phyloP scores from a whole-genome alignment of 164 flowering plant genomes.

The Buxus sempervirens region DNA sequence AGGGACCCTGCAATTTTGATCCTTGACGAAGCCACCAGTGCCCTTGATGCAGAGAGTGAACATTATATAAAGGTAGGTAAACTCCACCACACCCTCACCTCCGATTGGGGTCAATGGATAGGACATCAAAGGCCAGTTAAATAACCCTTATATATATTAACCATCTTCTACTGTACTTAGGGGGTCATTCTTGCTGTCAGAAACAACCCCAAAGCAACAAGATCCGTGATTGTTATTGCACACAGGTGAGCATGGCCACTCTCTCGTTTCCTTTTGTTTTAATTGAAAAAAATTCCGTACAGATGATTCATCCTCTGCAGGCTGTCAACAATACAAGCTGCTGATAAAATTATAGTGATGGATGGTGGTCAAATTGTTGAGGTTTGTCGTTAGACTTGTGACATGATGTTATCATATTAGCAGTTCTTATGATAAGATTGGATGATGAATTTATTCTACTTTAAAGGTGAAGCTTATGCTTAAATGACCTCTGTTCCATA shows the following conservation, averaged over 20 bases:
- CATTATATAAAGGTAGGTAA: constrained; percentile 69
- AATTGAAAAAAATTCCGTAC: not conserved
- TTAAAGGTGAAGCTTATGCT: no score
- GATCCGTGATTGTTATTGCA: constrained; percentile 83
- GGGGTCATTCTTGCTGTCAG: constrained; percentile 71
- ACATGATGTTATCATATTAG: not conserved
- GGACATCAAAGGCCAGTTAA: not conserved
- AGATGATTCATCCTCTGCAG: constrained; percentile 31
- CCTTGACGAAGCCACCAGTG: constrained; percentile 98
- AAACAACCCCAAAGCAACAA: constrained; percentile 45
- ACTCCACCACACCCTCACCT: not conserved
- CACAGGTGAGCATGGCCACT: constrained; percentile 51
- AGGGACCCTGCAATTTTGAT: constrained; percentile 82
- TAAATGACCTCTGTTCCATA: not conserved
- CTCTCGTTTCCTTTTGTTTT: not conserved
- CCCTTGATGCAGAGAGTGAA: constrained; percentile 94
- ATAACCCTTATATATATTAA: not conserved
- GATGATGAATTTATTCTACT: no score
- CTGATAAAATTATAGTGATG: constrained; percentile 89
- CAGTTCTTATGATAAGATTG: no score
- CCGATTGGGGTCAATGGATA: not conserved
- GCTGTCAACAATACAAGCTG: constrained; percentile 88
- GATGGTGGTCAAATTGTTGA: constrained; percentile 70
- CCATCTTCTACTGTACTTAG: constrained; percentile 29
- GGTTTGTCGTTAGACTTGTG: constrained; percentile 39